Percentiles rank a stretch among this genome's conserved stretches.
Evolutionary conservation across 2,329 filamentous ascomycete genomes (phyloP).

Genomic region (Akanthomyces uredinophilus): DNA sequence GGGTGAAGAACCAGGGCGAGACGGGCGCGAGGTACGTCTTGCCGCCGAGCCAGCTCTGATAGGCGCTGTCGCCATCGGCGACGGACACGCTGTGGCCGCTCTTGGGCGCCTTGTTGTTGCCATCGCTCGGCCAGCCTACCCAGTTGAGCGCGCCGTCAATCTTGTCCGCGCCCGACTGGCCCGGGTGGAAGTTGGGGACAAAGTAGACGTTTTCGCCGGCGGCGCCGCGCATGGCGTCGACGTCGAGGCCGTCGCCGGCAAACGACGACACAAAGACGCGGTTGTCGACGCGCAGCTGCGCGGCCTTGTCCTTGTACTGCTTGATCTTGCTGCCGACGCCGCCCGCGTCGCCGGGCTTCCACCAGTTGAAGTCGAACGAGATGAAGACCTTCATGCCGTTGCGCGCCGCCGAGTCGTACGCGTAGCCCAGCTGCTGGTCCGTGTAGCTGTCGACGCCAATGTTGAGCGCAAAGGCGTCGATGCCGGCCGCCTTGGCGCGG

Average conservation of each 20-base stretch:
- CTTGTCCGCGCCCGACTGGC: slow-evolving; percentile 30
- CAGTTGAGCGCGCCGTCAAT: slow-evolving; percentile 45
- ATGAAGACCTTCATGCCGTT: slow-evolving; percentile 46
- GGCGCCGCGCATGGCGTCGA: slow-evolving; percentile 35
- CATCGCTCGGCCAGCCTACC: slow-evolving; percentile 42
- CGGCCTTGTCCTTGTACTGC: slow-evolving; percentile 37
- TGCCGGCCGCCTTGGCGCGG: slow-evolving; percentile 37
- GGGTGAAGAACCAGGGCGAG: slow-evolving; percentile 43
- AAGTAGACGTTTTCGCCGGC: slow-evolving; percentile 42
- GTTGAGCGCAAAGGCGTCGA: slow-evolving; percentile 47
- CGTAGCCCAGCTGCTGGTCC: slow-evolving; percentile 16
- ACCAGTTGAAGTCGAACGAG: slow-evolving; percentile 54
- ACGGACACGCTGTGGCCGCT: slow-evolving; percentile 35
- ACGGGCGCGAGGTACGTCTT: slow-evolving; percentile 46
- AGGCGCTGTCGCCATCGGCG: slow-evolving; percentile 31
- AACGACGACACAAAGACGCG: slow-evolving; percentile 52
- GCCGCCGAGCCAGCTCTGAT: slow-evolving; percentile 29
- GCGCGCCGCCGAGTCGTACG: slow-evolving; percentile 29
- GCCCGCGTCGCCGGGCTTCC: slow-evolving; percentile 28
- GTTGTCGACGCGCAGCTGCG: slow-evolving; percentile 44
- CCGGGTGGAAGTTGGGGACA: slow-evolving; percentile 45
- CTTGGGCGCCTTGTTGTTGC: slow-evolving; percentile 45
- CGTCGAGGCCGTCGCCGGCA: slow-evolving; percentile 41
- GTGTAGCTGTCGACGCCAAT: slow-evolving; percentile 41
- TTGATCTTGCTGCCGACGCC: slow-evolving; percentile 41